Conservation (phyloP, 805 yeast genomes). For the Candida bentonensis region DNA sequence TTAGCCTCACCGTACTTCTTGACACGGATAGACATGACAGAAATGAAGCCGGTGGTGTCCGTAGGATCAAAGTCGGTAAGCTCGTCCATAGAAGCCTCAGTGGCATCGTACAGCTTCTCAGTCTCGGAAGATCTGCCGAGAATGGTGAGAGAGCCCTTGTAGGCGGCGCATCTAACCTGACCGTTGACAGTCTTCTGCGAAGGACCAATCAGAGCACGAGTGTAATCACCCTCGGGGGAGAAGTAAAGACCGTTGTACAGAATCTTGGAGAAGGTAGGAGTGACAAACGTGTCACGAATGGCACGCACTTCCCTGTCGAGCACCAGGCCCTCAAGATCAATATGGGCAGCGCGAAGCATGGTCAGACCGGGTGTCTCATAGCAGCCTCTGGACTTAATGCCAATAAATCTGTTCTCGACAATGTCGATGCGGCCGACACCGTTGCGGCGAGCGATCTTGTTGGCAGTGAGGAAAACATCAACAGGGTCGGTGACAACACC, state of each 20-base stretch:
- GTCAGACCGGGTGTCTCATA: constrained; percentile 99
- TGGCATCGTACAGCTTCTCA: constrained; percentile 93
- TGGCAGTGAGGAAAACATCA: constrained; percentile 83
- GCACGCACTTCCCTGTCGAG: constrained; percentile 96
- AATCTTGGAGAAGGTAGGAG: constrained; percentile 78
- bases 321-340: constrained; percentile 93
- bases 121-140: constrained; percentile 93
- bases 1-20: constrained; percentile 96
- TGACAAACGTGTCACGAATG: constrained; percentile 90
- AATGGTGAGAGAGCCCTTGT: constrained; percentile 76
- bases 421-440: constrained; percentile 99
- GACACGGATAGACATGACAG: constrained; percentile 95
- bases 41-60: constrained; percentile 94
- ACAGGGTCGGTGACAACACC: constrained; percentile 72
- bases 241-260: constrained; percentile 96
- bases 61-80: constrained; percentile 95
- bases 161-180: constrained; percentile 81
- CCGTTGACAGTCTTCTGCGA: constrained; percentile 95
- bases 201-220: constrained; percentile 65
- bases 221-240: constrained; percentile 96
- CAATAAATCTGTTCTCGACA: constrained; percentile 97
- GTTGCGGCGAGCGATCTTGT: constrained; percentile 93
- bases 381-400: constrained; percentile 98
- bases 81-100: constrained; percentile 98
- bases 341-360: constrained; percentile 81